Evolutionary conservation across 2,329 filamentous ascomycete species (phyloP), one percentile per base, ranked within the genome.

Genomic region (Pezicula rhizophila): DNA sequence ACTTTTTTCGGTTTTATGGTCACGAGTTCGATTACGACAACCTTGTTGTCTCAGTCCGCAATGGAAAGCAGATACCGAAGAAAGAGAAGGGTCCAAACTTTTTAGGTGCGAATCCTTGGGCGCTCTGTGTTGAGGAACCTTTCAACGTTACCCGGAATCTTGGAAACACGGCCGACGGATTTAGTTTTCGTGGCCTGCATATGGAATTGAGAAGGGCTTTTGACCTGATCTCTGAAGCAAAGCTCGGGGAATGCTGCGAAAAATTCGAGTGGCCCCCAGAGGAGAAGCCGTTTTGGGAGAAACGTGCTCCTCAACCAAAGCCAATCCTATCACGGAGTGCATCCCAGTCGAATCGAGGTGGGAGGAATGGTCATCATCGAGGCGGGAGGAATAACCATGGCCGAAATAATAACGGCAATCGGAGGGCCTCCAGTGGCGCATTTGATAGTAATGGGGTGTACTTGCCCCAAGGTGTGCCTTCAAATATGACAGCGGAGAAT

Each of bases 121-220:
- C 87, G 54, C 77, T 99, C 28, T 96, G 92, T 64, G 89, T 99
- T 10, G 93, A 99, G 65, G 93, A 99, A 66, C 93, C 93, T 0
- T 99, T 99, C 74, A 99, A 96, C 61, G 85, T 78, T 4, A 77
- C 78, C 33, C 82, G 93, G 38, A 99, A 99, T 65, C 75, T 99
- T 41, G 93, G 91, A 38, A 99, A 99, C 60, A 97, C 93, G 2
- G 93, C 90, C 8, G 93, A 99, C 64, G 91, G 96, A 64, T 95
- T 88, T 39, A 92, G 93, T 0, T 96, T 96, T 69, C 82, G 87
- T 45, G 93, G 93, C 1, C 79, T 99, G 26, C 93, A 99, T 65
- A 68, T 89, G 57, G 93, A 99, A 68, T 74, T 99, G 44, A 82
- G 93, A 52, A 79, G 90, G 56, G 93, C 93, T 1, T 97, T 96